Conservation (phyloP, 345 rosid species). For the Fremontodendron californicum region DNA sequence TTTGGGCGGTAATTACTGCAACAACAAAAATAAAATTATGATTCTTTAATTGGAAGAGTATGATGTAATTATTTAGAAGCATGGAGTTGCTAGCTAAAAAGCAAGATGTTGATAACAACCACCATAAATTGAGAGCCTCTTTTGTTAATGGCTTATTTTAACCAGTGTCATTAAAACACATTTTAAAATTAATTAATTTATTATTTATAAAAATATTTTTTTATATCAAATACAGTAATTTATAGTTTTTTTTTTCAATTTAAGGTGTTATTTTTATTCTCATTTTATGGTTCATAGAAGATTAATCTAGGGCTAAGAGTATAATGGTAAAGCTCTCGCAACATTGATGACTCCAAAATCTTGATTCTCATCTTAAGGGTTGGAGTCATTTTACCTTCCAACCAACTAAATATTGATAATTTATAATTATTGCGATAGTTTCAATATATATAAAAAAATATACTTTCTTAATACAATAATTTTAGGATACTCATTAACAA, state of each 20-base stretch:
- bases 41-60: background rate
- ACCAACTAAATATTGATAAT: no score
- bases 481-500: background rate
- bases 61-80: slow-evolving; percentile 6
- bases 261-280: no score
- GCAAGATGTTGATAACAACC: background rate
- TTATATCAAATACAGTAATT: background rate
- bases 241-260: no score
- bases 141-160: background rate
- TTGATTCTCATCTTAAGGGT: no score
- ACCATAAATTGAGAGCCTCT: background rate
- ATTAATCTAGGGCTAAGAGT: no score
- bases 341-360: no score
- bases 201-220: background rate
- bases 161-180: background rate
- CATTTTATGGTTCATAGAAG: no score
- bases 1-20: no score
- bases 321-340: no score
- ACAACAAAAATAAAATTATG: no score
- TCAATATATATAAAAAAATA: background rate
- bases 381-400: no score
- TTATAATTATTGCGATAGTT: background rate
- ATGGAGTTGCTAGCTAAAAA: background rate
- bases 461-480: background rate
- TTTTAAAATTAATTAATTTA: background rate